These are phyloP conservation scores for Aspergillus olivimuriae DNA, from an alignment of 495 filamentous ascomycete species.

Conservation along the genomic window DNA sequence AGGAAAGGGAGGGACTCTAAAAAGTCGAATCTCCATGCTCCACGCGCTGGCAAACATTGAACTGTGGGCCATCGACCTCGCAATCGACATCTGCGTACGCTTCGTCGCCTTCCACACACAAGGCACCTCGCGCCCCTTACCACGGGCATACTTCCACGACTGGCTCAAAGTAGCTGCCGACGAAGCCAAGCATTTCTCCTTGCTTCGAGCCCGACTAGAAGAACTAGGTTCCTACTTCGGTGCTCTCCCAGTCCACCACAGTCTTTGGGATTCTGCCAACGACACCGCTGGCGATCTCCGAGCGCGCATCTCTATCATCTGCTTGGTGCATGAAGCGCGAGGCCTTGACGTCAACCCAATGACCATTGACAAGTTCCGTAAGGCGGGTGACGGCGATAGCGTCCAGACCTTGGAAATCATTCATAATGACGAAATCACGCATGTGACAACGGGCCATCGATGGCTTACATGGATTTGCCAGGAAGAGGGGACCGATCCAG, in stretches of 20 bases:
- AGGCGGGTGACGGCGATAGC: conserved; percentile 37
- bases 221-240: conserved; percentile 45
- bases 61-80: conserved; percentile 49
- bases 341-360: conserved; percentile 48
- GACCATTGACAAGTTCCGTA: conserved; percentile 49
- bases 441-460: conserved; percentile 48
- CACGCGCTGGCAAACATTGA: conserved; percentile 50
- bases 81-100: conserved; percentile 48
- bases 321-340: conserved; percentile 47
- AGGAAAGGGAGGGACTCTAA: conserved; percentile 39
- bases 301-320: conserved; percentile 46
- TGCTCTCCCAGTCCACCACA: conserved; percentile 45
- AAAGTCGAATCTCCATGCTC: conserved; percentile 46
- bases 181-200: conserved; percentile 49
- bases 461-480: conserved; percentile 50
- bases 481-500: conserved; percentile 43
- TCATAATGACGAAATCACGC: conserved; percentile 49
- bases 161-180: conserved; percentile 50
- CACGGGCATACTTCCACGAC: conserved; percentile 47
- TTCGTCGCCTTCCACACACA: conserved; percentile 43
- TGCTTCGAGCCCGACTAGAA: conserved; percentile 43
- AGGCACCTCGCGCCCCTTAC: conserved; percentile 24
- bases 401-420: conserved; percentile 41
- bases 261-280: conserved; percentile 43
- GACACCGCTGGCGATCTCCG: conserved; percentile 43